Evolutionary conservation across 2,329 filamentous ascomycete species (phyloP).

Genomic region (Aspergillus clavatus): DNA sequence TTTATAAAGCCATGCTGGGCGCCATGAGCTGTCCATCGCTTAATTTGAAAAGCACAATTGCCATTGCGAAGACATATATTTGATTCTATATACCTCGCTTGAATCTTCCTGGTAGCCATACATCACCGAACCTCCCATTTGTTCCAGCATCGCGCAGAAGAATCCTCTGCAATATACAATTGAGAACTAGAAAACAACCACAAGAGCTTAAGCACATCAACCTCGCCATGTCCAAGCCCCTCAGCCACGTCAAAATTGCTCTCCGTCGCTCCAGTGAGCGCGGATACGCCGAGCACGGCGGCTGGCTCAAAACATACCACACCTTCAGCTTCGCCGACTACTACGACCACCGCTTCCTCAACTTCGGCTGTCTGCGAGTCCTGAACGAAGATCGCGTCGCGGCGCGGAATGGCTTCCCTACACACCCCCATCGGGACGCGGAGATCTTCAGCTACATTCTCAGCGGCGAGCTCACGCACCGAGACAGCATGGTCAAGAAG

Average conservation of each 20-base stretch:
- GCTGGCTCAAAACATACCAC: slow-evolving; percentile 84
- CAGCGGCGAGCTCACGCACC: slow-evolving; percentile 79
- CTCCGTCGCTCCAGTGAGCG: slow-evolving; percentile 67
- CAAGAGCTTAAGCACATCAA: background rate
- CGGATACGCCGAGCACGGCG: slow-evolving; percentile 75
- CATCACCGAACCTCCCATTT: background rate
- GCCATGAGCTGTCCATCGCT: background rate
- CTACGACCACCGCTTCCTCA: slow-evolving; percentile 61
- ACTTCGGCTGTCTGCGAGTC: slow-evolving; percentile 73
- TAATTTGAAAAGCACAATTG: background rate
- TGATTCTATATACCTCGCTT: background rate
- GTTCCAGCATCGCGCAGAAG: too few relatives aligned
- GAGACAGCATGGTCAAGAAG: slow-evolving; percentile 76
- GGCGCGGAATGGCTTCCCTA: slow-evolving; percentile 71
- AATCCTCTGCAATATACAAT: too few relatives aligned
- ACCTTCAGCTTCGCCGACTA: slow-evolving; percentile 76
- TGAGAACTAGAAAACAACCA: too few relatives aligned
- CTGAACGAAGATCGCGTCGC: slow-evolving; percentile 85
- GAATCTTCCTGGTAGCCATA: background rate
- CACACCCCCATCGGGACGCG: slow-evolving; percentile 78
- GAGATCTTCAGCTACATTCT: slow-evolving; percentile 88
- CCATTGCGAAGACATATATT: background rate
- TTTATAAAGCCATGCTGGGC: background rate
- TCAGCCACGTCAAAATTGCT: slow-evolving; percentile 65
- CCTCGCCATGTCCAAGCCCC: slow-evolving; percentile 55